Base-by-base conservation (phyloP, 2,329 filamentous ascomycete genomes). In the Volutella citrinella region DNA sequence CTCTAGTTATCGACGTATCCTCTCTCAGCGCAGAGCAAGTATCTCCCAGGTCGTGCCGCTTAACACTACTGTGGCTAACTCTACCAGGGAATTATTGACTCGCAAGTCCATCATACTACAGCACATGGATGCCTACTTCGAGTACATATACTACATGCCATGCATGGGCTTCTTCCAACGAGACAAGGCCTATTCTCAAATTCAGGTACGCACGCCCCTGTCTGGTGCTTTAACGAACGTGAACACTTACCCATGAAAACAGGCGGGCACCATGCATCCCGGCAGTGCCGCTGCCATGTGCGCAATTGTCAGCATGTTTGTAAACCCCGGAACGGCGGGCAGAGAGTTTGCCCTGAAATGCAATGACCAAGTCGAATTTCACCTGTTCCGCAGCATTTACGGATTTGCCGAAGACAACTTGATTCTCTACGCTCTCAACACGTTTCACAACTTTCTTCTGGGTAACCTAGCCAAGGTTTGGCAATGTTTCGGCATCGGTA, bases 371-470 rank as follows among this genome's bases (percentile, higher is more conserved):
- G 59, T 68, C 21, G 64, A 68, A 34, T 53, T 59, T 32, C 57
- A 61, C 45, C 42, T 70, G 21, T 56, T 66, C 51, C 56, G 63
- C 26, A 58, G 65, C 43, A 55, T 70, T 32, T 57, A 63, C 44
- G 55, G 51, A 20, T 60, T 65, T 23, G 56, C 54, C 22, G 57
- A 62, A 24, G 46, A 53, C 9, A 46, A 54, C 6, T 49, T 65
- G 12, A 51, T 59, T 15, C 52, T 66, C 3, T 57, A 61, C 27
- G 52, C 60, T 6, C 47, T 65, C 4, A 60, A 56, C 41, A 56
- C 60, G 14, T 49, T 54, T 6, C 62, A 63, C 38, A 60, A 65
- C 38, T 54, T 64, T 20, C 45, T 65, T 17, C 52, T 55, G 9
- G 59, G 59, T 16, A 56, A 58, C 19, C 59, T 61, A 32, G 57